Evolutionary conservation across 208 protist genomes (phyloP).

Genomic region (Acanthamoeba sp.): DNA sequence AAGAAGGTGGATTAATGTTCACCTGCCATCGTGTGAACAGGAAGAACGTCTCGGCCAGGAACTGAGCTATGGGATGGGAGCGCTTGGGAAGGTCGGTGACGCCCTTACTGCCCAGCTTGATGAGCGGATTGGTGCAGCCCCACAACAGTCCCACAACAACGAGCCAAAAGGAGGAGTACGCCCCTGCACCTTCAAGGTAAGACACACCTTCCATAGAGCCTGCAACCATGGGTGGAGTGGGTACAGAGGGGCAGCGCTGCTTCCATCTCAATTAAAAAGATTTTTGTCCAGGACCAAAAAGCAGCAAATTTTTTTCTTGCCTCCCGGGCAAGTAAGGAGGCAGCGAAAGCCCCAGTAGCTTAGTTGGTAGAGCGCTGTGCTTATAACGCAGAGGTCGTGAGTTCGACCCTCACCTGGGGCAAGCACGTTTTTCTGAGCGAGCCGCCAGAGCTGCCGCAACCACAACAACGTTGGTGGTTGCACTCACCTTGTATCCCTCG

Average conservation of each 20-base stretch:
- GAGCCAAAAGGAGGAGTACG: conserved; percentile 24
- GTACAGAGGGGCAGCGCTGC: neutral
- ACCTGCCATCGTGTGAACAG: conserved; percentile 67
- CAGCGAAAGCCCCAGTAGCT: conserved; percentile 68
- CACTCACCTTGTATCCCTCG: too few species aligned
- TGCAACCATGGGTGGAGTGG: too few species aligned
- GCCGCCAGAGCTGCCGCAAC: neutral
- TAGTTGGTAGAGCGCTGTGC: conserved; percentile 77
- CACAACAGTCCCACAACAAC: conserved; percentile 57
- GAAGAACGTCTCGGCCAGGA: conserved; percentile 36
- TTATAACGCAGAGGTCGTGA: conserved; percentile 78
- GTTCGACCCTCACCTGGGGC: conserved; percentile 75
- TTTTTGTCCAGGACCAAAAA: too few species aligned
- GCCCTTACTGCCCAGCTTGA: conserved; percentile 62
- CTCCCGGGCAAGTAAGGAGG: neutral
- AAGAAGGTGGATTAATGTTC: neutral
- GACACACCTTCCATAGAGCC: neutral
- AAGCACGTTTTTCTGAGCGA: neutral
- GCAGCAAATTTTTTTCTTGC: too few species aligned
- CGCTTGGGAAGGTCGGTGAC: conserved; percentile 20
- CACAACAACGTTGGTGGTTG: too few species aligned
- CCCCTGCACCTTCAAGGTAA: neutral
- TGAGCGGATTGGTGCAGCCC: conserved; percentile 74
- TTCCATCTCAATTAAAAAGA: neutral
- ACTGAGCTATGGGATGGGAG: conserved; percentile 40